These are phyloP conservation scores for Oryza coarctata DNA, from an alignment of 176 grass and related monocot species.

Conservation along the genomic window DNA sequence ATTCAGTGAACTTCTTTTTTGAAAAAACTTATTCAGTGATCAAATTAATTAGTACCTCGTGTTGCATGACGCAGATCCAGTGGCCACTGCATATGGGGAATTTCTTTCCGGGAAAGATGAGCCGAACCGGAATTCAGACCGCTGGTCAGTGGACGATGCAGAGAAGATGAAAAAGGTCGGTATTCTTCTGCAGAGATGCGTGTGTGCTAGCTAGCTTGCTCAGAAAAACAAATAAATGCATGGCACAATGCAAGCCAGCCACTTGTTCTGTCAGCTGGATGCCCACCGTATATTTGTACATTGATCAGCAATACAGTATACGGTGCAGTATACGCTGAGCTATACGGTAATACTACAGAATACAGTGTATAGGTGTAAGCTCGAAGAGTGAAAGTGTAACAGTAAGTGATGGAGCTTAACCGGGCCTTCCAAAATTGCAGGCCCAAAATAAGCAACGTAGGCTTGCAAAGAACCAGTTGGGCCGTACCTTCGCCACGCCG, in stretches of 20 bases:
- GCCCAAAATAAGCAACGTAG: too few relatives aligned
- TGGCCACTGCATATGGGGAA: neutral
- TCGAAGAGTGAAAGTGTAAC: too few relatives aligned
- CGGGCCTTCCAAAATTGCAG: too few relatives aligned
- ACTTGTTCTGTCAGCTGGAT: neutral
- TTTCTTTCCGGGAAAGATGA: slow-evolving; percentile 11
- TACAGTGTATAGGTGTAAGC: too few relatives aligned
- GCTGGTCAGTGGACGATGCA: neutral
- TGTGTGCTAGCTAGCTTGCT: neutral
- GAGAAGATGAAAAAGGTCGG: neutral
- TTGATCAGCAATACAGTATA: neutral
- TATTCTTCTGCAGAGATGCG: neutral
- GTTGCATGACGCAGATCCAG: slow-evolving; percentile 18
- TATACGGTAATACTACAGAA: too few relatives aligned
- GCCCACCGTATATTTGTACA: neutral
- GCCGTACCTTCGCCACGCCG: too few relatives aligned
- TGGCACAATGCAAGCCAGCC: neutral
- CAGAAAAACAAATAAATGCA: neutral
- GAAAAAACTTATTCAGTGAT: neutral
- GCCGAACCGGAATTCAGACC: neutral
- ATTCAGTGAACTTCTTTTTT: neutral
- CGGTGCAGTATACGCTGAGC: too few relatives aligned
- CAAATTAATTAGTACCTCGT: neutral
- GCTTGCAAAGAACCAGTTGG: too few relatives aligned
- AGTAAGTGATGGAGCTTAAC: too few relatives aligned